These are phyloP conservation scores for Leucocoprinus birnbaumii DNA, from an alignment of 768 basidiomycete genomes.

Conservation along the genomic window DNA sequence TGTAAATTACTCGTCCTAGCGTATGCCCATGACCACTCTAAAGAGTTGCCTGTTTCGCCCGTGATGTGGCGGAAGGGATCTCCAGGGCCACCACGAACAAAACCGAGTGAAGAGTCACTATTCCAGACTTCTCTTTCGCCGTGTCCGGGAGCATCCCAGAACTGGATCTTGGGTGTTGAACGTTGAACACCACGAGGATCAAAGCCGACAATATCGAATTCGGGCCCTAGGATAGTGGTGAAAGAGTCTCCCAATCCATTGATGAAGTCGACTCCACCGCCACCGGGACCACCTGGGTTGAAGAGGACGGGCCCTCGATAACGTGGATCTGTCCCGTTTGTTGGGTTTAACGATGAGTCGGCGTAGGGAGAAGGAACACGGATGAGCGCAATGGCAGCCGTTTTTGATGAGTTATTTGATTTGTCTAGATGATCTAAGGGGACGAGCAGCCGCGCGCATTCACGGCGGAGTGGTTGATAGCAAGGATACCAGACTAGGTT, in stretches of 20 bases:
- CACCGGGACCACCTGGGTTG: conserved; percentile 50
- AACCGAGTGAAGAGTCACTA: conserved; percentile 13
- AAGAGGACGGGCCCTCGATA: conserved; percentile 44
- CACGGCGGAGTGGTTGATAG: conserved; percentile 8
- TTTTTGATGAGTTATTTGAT: conserved; percentile 26
- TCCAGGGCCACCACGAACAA: conserved; percentile 22
- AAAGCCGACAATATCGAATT: conserved; percentile 44
- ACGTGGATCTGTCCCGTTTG: conserved; percentile 10
- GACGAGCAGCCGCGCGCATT: conserved; percentile 17
- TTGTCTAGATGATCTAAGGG: conserved; percentile 25
- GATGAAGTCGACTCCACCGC: conserved; percentile 34
- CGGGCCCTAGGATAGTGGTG: conserved; percentile 32
- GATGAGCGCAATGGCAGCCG: conserved; percentile 40
- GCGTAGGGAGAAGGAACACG: too few species aligned
- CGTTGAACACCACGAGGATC: conserved; percentile 40
- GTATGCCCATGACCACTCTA: conserved; percentile 29
- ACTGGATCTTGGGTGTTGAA: conserved; percentile 31
- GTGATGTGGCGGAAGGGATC: not conserved
- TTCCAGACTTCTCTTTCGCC: conserved; percentile 1
- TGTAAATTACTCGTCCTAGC: conserved; percentile 26
- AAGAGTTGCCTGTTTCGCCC: conserved; percentile 4
- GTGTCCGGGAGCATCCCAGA: conserved; percentile 24
- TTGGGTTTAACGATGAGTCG: too few species aligned
- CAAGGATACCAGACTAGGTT: conserved; percentile 16
- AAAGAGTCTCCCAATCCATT: conserved; percentile 20